phyloP scores from a whole-genome alignment of 108 stramenopile species.

The Nitzschia sp. region DNA sequence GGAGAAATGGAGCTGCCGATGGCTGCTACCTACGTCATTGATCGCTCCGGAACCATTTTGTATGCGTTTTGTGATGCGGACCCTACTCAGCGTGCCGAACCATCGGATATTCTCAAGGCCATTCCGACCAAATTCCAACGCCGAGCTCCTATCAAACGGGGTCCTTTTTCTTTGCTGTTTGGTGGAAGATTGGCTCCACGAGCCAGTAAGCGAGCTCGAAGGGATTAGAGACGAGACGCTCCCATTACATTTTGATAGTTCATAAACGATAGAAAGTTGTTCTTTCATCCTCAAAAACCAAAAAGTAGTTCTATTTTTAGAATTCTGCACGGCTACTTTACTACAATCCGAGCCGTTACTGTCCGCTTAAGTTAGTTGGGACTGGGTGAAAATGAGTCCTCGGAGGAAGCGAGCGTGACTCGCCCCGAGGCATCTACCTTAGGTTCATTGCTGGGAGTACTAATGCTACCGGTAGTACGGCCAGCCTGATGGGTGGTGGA shows the following conservation, averaged over 20 bases:
- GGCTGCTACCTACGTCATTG: slow-evolving; percentile 28
- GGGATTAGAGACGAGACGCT: background rate
- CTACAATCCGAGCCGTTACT: too few relatives aligned
- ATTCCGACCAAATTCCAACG: slow-evolving; percentile 9
- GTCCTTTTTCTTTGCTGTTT: slow-evolving; percentile 1
- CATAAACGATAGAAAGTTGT: too few relatives aligned
- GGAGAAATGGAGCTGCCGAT: slow-evolving; percentile 23
- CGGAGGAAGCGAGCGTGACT: background rate
- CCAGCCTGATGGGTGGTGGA: background rate
- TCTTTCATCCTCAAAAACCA: background rate
- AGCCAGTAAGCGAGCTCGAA: background rate
- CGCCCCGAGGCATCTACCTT: slow-evolving; percentile 6
- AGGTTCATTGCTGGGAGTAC: background rate
- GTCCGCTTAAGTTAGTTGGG: too few relatives aligned
- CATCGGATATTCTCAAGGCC: slow-evolving; percentile 13
- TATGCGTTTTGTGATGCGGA: slow-evolving; percentile 21
- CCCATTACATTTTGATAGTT: background rate
- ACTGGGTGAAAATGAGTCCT: background rate
- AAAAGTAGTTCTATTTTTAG: background rate
- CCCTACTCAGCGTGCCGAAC: slow-evolving; percentile 17
- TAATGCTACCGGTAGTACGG: too few relatives aligned
- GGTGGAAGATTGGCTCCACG: slow-evolving; percentile 2
- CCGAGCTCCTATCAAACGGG: background rate
- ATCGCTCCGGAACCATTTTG: background rate
- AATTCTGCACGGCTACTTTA: background rate